Percentiles rank a stretch among this genome's conserved stretches.
phyloP scores from a whole-genome alignment of 192 early-diverging fungal species.

The Podila horticola region DNA sequence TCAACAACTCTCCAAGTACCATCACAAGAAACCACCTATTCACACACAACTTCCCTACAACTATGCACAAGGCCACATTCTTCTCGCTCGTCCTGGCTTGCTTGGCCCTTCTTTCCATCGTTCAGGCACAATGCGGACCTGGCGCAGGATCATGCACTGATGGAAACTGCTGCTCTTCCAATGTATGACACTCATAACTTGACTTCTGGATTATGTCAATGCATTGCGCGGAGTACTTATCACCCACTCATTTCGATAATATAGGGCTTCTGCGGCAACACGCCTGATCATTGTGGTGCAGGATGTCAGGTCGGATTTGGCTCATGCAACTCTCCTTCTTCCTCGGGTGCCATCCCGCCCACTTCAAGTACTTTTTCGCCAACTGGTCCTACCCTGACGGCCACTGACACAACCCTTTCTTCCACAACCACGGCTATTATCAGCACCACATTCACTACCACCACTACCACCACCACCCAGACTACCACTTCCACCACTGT shows the following conservation, averaged over 20 bases:
- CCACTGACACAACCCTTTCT: not conserved
- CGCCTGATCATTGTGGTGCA: slow-evolving; percentile 3
- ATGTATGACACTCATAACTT: slow-evolving; percentile 10
- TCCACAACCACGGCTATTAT: not conserved
- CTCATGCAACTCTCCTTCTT: not conserved
- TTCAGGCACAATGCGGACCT: slow-evolving; percentile 26
- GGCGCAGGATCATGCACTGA: not conserved
- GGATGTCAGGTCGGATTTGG: slow-evolving; percentile 31
- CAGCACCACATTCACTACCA: not conserved
- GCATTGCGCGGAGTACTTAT: not conserved
- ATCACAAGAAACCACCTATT: too few relatives aligned
- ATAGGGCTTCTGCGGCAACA: slow-evolving; percentile 38
- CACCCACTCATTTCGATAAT: not conserved
- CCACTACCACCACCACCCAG: slow-evolving; percentile 1
- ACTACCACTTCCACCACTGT: slow-evolving; percentile 3
- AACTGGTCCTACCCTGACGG: not conserved
- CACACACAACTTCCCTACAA: not conserved
- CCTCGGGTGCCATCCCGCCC: not conserved
- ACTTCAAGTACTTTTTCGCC: not conserved
- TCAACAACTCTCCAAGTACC: not conserved
- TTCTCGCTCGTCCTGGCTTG: slow-evolving; percentile 10
- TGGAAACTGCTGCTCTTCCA: slow-evolving; percentile 18
- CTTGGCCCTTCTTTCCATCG: slow-evolving; percentile 12
- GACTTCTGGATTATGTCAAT: not conserved
- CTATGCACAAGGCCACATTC: slow-evolving; percentile 15